phyloP scores from a whole-genome alignment of 202 grass and related monocot genomes.

The Hordeum pubiflorum region DNA sequence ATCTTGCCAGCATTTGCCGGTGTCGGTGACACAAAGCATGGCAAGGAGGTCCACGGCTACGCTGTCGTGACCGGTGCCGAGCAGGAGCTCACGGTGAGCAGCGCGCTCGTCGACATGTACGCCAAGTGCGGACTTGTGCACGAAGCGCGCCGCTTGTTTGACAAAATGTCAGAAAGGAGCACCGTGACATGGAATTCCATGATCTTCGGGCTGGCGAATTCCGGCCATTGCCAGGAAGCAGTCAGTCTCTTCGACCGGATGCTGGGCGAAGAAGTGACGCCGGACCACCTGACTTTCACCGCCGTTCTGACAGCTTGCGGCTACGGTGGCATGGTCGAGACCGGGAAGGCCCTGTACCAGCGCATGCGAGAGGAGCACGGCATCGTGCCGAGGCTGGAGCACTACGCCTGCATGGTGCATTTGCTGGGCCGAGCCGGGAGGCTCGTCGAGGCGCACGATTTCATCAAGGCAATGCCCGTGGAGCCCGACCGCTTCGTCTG shows the following conservation, averaged over 20 bases:
- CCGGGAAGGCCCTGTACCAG: constrained; percentile 45
- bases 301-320: constrained; percentile 65
- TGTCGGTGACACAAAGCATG: constrained; percentile 59
- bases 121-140: constrained; percentile 52
- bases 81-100: constrained; percentile 49
- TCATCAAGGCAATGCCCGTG: constrained; percentile 68
- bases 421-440: constrained; percentile 66
- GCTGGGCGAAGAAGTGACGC: constrained; percentile 28
- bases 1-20: constrained; percentile 62
- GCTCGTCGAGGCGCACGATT: constrained; percentile 43
- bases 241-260: constrained; percentile 54
- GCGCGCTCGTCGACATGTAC: constrained; percentile 69
- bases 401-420: constrained; percentile 86
- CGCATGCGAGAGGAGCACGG: constrained; percentile 45
- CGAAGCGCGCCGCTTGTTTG: constrained; percentile 46
- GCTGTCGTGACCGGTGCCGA: constrained; percentile 31
- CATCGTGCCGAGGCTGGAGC: constrained; percentile 62
- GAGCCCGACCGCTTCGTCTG: constrained; percentile 69
- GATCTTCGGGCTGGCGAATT: constrained; percentile 68
- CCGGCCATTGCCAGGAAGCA: constrained; percentile 48
- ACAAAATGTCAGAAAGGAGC: constrained; percentile 46
- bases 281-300: constrained; percentile 75
- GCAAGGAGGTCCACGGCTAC: constrained; percentile 68
- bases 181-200: constrained; percentile 84
- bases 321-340: constrained; percentile 65